Evolutionary conservation across 176 grass and related monocot species (phyloP), one percentile per base, ranked within the genome.

Genomic region (Chrysopogon serrulatus): DNA sequence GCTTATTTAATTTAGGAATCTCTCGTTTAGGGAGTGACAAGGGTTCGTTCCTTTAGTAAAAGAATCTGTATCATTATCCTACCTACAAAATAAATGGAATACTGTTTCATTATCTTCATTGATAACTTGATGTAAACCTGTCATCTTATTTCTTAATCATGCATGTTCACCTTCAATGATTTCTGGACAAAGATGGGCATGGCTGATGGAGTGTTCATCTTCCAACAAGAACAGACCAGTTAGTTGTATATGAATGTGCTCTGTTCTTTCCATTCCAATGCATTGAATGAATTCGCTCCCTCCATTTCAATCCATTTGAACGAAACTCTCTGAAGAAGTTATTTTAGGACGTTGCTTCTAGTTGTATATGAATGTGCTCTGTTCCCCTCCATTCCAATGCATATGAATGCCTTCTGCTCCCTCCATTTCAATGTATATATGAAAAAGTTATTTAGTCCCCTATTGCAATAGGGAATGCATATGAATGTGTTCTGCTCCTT

Each of bases 241-340:
- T 47, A 59, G 65, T 79, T 34, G 62, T 68, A 47, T 80, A 28
- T 57, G 56, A n/a, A n/a, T n/a, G n/a, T n/a, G n/a, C n/a, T n/a
- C n/a, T n/a, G n/a, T n/a, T n/a, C n/a, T n/a, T n/a, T n/a, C n/a
- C n/a, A n/a, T n/a, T n/a, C n/a, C n/a, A n/a, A n/a, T 24, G 31
- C 39, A 70, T 63, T 48, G 84, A 81, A 34, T n/a, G 13, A 76
- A 85, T 49, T 37, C 27, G 14, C n/a, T n/a, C n/a, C n/a, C n/a
- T n/a, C n/a, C n/a, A n/a, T n/a, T n/a, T 83, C 8, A 61, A 70
- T 68, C 45, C 81, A 89, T 67, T 39, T 84, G 57, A 88, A 48
- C 74, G 56, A 37, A 36, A 35, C 54, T 57, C 43, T 77, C 56
- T 72, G 56, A 66, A 77, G 34, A 62, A 73, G 78, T 64, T 82